phyloP scores from a whole-genome alignment of 257 asterid genomes.

The Cynanchum wilfordii region DNA sequence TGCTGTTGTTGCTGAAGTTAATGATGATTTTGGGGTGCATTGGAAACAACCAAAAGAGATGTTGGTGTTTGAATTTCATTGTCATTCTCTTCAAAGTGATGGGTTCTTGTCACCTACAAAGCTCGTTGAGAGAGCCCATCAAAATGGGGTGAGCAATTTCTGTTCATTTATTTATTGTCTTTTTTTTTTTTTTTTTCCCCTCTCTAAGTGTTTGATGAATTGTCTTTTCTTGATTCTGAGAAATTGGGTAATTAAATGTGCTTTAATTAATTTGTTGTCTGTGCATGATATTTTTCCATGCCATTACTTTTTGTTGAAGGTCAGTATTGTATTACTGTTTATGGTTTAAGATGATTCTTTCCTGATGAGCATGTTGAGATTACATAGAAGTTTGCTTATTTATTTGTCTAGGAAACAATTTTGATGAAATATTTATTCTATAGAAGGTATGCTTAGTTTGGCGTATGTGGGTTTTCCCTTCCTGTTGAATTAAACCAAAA shows the following conservation, averaged over 20 bases:
- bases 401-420: neutral
- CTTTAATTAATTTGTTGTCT: conserved; percentile 11
- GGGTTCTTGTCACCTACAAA: conserved; percentile 89
- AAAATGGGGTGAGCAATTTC: conserved; percentile 56
- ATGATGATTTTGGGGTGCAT: conserved; percentile 72
- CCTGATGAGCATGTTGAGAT: neutral
- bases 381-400: neutral
- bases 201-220: neutral
- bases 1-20: conserved; percentile 17
- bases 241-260: neutral
- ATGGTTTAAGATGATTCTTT: neutral
- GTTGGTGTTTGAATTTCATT: conserved; percentile 77
- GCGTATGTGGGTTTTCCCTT: neutral
- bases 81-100: conserved; percentile 83
- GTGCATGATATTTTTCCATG: neutral
- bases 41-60: conserved; percentile 73
- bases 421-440: neutral
- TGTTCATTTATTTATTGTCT: neutral
- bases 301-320: neutral
- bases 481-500: neutral
- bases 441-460: neutral
- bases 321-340: neutral
- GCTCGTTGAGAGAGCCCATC: conserved; percentile 96
- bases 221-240: neutral
- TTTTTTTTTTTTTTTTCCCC: neutral